Conservation (phyloP, 352 stramenopile species). For the Phytophthora aleatoria region DNA sequence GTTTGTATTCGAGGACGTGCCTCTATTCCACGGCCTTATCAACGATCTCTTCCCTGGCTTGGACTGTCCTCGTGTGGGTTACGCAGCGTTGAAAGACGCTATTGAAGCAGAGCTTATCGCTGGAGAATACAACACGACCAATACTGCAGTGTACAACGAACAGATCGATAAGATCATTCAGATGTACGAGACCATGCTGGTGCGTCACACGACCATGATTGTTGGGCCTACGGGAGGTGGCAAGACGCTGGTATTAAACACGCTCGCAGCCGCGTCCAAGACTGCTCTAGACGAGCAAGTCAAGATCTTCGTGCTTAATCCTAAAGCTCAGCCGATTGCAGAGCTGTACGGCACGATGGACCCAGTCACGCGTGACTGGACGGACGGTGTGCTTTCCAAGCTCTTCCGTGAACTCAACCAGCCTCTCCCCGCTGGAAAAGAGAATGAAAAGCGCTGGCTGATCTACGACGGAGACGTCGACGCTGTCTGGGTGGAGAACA, state of each 20-base stretch:
- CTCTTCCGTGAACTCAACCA: conserved; percentile 95
- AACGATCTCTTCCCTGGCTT: conserved; percentile 95
- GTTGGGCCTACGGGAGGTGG: conserved; percentile 93
- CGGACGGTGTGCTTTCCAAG: conserved; percentile 94
- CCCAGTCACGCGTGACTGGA: conserved; percentile 95
- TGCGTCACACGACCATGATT: conserved; percentile 97
- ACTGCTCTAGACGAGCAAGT: conserved; percentile 89
- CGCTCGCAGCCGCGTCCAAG: conserved; percentile 84
- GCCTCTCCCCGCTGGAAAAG: conserved; percentile 85
- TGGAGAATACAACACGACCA: conserved; percentile 82
- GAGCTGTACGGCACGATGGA: conserved; percentile 97
- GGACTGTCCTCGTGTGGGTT: conserved; percentile 93
- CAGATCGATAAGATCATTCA: conserved; percentile 98
- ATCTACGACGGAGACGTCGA: conserved; percentile 97
- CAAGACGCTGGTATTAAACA: conserved; percentile 93
- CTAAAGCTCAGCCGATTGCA: conserved; percentile 93
- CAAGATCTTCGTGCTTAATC: conserved; percentile 94
- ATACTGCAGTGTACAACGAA: conserved; percentile 78
- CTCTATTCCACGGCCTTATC: conserved; percentile 94
- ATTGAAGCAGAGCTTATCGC: conserved; percentile 87
- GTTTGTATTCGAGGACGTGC: conserved; percentile 96
- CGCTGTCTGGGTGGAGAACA: conserved; percentile 97
- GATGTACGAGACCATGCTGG: conserved; percentile 97
- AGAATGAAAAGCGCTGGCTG: conserved; percentile 95
- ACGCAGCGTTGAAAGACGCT: conserved; percentile 88